Evolutionary conservation across 805 yeast species (phyloP), one percentile per base, ranked within the genome.

Genomic region (Peterozyma xylosa): DNA sequence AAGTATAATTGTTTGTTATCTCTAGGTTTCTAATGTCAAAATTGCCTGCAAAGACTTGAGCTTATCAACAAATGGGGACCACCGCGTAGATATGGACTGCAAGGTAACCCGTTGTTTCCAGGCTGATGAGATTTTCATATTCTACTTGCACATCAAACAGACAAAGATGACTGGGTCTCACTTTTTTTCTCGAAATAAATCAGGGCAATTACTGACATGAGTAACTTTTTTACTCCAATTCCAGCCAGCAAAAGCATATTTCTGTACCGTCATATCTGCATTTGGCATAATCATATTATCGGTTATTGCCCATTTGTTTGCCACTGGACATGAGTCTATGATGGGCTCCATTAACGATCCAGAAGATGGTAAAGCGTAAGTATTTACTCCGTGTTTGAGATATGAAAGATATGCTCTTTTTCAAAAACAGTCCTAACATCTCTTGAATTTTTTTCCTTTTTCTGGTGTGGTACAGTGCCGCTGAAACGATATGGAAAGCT

Each of bases 271-370:
- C 36, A 71, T 93, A 38, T 89, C 97, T 41, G 89, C 93, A 13
- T 91, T 91, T 62, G 99, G 95, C 46, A 80, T 91, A 32, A 83
- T 88, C 38, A 93, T 91, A 45, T 75, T 91, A 39, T 74, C 95
- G 10, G 85, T 86, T 45, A 77, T 91, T 53, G 99, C 95, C 15
- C 77, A 79, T 52, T 72, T 91, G 50, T 91, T 93, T 70, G 71
- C 83, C 53, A 69, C 68, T 33, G 86, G 80, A 52, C 95, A 87
- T 61, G 98, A 91, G 67, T 74, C 95, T 16, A 82, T 91, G 85
- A 82, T 89, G 68, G 99, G 99, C 4, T 86, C 96, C 35, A 78
- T 80, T 48, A 80, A 73, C 53, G 96, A 90, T 59, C 99, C 99
- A 11, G 86, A 77, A 53, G 93, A 93, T 59, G 98, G 98, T 13